A percentile compares a stretch with the other conserved stretches of the same genome.
Conservation (phyloP, 1,284 basidiomycete species). For the Amylostereum chailletii region DNA sequence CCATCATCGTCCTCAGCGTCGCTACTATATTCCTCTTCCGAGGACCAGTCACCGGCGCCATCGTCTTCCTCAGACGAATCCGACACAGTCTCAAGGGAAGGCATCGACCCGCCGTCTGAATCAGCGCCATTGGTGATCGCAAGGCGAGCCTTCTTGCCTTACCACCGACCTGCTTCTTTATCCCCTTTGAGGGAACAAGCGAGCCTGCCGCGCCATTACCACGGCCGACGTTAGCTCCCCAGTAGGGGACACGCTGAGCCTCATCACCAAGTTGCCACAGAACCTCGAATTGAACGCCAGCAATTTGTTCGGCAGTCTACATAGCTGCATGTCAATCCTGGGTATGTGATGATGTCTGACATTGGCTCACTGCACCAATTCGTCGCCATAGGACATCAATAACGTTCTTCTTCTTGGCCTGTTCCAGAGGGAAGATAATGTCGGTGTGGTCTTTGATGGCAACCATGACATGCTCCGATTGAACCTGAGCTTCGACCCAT, state of each 20-base stretch:
- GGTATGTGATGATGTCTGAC: background rate
- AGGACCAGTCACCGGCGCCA: slow-evolving; percentile 22
- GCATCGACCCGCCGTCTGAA: slow-evolving; percentile 45
- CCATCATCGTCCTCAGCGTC: slow-evolving; percentile 30
- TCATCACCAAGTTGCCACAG: slow-evolving; percentile 58
- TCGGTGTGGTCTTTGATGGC: slow-evolving; percentile 42
- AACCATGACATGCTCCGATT: slow-evolving; percentile 47
- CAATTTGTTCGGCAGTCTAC: slow-evolving; percentile 40
- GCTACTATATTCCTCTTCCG: slow-evolving; percentile 22
- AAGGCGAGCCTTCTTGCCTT: slow-evolving; percentile 31
- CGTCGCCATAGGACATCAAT: slow-evolving; percentile 57
- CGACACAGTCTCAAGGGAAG: slow-evolving; percentile 51
- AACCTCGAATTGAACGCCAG: slow-evolving; percentile 45
- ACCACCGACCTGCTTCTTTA: slow-evolving; percentile 3
- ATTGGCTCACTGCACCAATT: slow-evolving; percentile 43
- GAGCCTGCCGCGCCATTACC: slow-evolving; percentile 15
- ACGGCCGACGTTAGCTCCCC: slow-evolving; percentile 34
- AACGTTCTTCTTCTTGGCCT: slow-evolving; percentile 35
- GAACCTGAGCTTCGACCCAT: slow-evolving; percentile 60
- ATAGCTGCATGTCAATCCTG: slow-evolving; percentile 1
- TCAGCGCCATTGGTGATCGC: slow-evolving; percentile 36
- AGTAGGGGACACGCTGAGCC: slow-evolving; percentile 43
- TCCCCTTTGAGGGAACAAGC: slow-evolving; percentile 12
- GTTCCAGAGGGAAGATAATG: slow-evolving; percentile 49
- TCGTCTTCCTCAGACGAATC: slow-evolving; percentile 35